Conservation (phyloP, 768 basidiomycete genomes). For the Mycena vulgaris region DNA sequence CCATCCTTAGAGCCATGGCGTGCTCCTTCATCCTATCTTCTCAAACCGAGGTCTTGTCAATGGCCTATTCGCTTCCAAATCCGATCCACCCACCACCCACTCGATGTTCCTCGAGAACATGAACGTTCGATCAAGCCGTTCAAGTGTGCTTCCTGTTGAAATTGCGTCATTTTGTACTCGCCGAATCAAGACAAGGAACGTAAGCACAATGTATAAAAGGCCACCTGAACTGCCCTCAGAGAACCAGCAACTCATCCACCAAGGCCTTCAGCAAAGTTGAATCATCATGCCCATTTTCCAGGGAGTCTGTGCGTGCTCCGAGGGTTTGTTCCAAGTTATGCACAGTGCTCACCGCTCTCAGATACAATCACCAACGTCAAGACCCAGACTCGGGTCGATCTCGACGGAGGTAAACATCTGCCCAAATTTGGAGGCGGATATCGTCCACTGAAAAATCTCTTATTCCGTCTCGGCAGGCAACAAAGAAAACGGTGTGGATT, state of each 20-base stretch:
- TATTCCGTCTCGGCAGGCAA: slow-evolving; percentile 15
- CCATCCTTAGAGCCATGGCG: not conserved
- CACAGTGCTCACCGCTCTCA: slow-evolving; percentile 9
- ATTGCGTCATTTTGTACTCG: slow-evolving; percentile 9
- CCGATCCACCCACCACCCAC: not conserved
- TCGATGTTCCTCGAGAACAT: slow-evolving; percentile 1
- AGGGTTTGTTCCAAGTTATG: slow-evolving; percentile 5
- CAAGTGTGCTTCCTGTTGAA: slow-evolving; percentile 2
- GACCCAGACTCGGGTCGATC: slow-evolving; percentile 15
- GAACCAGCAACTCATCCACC: slow-evolving; percentile 14
- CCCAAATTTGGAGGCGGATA: slow-evolving; percentile 8
- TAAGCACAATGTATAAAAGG: slow-evolving; percentile 21
- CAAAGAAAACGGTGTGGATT: slow-evolving; percentile 14
- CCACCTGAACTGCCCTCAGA: not conserved
- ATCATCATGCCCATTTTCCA: slow-evolving; percentile 27
- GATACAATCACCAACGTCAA: slow-evolving; percentile 28
- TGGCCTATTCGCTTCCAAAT: slow-evolving; percentile 5
- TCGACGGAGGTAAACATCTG: slow-evolving; percentile 18
- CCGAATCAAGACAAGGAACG: slow-evolving; percentile 10
- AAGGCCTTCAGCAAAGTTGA: slow-evolving; percentile 11
- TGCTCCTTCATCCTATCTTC: slow-evolving; percentile 14
- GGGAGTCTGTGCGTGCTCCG: slow-evolving; percentile 21
- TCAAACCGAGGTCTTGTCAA: slow-evolving; percentile 11
- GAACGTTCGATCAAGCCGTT: slow-evolving; percentile 1
- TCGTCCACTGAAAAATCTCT: slow-evolving; percentile 5